These are phyloP conservation scores for Pichia pseudocactophila DNA, from an alignment of 805 yeast genomes.

Conservation along the genomic window DNA sequence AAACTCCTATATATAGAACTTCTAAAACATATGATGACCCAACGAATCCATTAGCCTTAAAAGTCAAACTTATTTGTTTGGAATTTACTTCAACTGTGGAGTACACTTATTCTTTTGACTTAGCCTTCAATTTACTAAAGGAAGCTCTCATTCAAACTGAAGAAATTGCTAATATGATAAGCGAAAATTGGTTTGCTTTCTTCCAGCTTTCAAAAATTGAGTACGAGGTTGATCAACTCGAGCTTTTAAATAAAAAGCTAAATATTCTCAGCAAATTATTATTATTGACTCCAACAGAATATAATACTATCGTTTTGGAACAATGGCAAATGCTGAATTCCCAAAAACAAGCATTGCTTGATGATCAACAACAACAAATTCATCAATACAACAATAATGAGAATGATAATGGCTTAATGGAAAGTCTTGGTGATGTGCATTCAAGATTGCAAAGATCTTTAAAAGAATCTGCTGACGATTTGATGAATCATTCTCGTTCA, in stretches of 20 bases:
- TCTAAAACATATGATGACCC: conserved; percentile 8
- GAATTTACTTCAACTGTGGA: conserved; percentile 60
- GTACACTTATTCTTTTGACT: conserved; percentile 47
- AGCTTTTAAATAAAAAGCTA: conserved; percentile 32
- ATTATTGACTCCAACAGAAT: conserved; percentile 43
- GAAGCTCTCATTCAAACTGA: conserved; percentile 10
- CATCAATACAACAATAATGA: not conserved
- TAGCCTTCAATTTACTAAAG: conserved; percentile 32
- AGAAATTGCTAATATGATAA: conserved; percentile 9
- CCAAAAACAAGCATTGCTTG: conserved; percentile 16
- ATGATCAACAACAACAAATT: conserved; percentile 7
- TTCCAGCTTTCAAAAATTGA: conserved; percentile 60
- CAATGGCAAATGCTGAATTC: conserved; percentile 52
- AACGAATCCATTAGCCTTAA: conserved; percentile 20
- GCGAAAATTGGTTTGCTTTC: conserved; percentile 56
- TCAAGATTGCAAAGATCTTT: conserved; percentile 23
- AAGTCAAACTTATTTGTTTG: conserved; percentile 38
- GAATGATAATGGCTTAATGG: too few species aligned
- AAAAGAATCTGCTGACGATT: conserved; percentile 21
- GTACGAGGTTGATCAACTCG: conserved; percentile 15
- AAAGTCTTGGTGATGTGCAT: conserved; percentile 16
- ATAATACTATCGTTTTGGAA: conserved; percentile 44
- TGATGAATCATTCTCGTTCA: conserved; percentile 15
- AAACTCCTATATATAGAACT: conserved; percentile 5
- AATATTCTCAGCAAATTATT: conserved; percentile 45